A percentile compares a stretch with the other conserved stretches of the same genome.
phyloP scores from a whole-genome alignment of 1,139 yeast species.

The Spencermartinsiella ligniputridi region DNA sequence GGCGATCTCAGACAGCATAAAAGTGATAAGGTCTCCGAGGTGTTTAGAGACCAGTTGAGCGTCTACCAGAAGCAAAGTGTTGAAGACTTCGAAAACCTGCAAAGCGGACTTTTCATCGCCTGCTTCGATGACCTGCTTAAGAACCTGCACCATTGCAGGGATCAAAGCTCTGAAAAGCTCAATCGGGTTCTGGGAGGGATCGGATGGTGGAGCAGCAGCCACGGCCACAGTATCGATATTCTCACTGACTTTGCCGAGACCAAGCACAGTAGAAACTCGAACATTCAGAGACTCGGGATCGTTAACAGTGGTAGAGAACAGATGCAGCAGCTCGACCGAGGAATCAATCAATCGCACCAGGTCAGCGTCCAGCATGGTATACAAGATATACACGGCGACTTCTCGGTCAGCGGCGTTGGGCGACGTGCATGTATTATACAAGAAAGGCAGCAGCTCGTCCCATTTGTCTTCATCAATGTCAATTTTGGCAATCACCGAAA shows the following conservation, averaged over 20 bases:
- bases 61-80: slow-evolving; percentile 72
- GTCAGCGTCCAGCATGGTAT: slow-evolving; percentile 68
- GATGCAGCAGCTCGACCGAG: slow-evolving; percentile 60
- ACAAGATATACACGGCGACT: slow-evolving; percentile 76
- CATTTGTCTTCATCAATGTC: slow-evolving; percentile 69
- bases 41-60: slow-evolving; percentile 75
- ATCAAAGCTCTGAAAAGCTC: slow-evolving; percentile 60
- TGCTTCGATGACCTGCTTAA: slow-evolving; percentile 65
- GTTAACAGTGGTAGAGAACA: slow-evolving; percentile 62
- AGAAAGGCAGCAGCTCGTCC: slow-evolving; percentile 70
- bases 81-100: slow-evolving; percentile 80
- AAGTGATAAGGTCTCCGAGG: slow-evolving; percentile 61
- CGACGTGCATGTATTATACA: slow-evolving; percentile 63
- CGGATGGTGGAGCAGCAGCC: slow-evolving; percentile 6
- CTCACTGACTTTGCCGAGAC: slow-evolving; percentile 72
- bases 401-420: slow-evolving; percentile 64
- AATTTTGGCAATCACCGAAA: slow-evolving; percentile 75
- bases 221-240: slow-evolving; percentile 55
- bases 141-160: slow-evolving; percentile 78
- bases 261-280: slow-evolving; percentile 78
- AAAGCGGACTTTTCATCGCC: slow-evolving; percentile 71
- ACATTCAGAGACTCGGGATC: slow-evolving; percentile 65
- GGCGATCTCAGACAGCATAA: slow-evolving; percentile 68
- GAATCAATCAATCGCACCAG: slow-evolving; percentile 59
- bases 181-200: slow-evolving; percentile 39